Conservation (phyloP, 2,329 filamentous ascomycete genomes). For the Cyphellophora attinorum region DNA sequence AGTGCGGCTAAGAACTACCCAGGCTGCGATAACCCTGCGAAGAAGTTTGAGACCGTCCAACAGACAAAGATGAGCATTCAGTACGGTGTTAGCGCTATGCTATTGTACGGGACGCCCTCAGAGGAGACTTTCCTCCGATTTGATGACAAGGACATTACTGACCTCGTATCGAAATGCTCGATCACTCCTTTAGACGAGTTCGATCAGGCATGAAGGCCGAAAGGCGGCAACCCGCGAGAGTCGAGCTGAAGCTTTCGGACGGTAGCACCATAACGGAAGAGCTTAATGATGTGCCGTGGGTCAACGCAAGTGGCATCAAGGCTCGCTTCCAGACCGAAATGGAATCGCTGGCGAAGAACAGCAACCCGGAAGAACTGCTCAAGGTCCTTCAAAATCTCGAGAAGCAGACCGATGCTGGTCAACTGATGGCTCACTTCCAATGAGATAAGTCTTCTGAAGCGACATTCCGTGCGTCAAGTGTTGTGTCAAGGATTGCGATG, state of each 20-base stretch:
- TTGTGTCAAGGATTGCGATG: slow-evolving; percentile 35
- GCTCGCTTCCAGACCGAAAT: slow-evolving; percentile 2
- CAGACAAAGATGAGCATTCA: slow-evolving; percentile 10
- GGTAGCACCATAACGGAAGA: slow-evolving; percentile 1
- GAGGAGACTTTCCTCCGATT: slow-evolving; percentile 4
- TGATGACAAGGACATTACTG: slow-evolving; percentile 1
- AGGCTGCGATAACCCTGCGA: slow-evolving; percentile 7
- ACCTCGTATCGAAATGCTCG: slow-evolving; percentile 3
- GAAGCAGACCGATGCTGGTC: not conserved
- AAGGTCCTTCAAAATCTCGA: not conserved
- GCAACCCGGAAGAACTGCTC: not conserved
- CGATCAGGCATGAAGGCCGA: slow-evolving; percentile 5
- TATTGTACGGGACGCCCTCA: slow-evolving; percentile 5
- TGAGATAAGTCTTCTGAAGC: not conserved
- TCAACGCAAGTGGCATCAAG: slow-evolving; percentile 4
- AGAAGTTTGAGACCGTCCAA: slow-evolving; percentile 5
- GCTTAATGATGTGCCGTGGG: slow-evolving; percentile 7
- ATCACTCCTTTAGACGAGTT: slow-evolving; percentile 2
- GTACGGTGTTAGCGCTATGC: slow-evolving; percentile 5
- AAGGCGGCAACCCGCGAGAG: slow-evolving; percentile 5
- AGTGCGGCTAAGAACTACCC: slow-evolving; percentile 6
- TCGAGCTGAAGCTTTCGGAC: slow-evolving; percentile 4
- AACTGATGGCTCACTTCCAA: not conserved
- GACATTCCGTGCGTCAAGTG: not conserved
- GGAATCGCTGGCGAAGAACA: not conserved